phyloP scores from a whole-genome alignment of 768 basidiomycete genomes.

The Tremella mesenterica region DNA sequence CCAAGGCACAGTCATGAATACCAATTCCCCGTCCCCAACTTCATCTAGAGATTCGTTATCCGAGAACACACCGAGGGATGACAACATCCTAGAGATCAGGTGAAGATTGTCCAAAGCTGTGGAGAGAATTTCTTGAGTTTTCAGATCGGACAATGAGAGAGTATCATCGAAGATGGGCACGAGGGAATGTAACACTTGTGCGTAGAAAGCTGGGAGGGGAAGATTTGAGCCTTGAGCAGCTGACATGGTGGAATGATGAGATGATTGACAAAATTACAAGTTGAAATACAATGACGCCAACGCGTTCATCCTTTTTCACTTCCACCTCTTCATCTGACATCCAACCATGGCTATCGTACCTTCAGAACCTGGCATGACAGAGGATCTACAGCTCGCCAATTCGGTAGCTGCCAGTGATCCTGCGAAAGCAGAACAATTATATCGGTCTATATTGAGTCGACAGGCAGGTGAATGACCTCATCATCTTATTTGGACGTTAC shows the following conservation, averaged over 20 bases:
- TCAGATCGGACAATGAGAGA: slow-evolving; percentile 23
- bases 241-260: background rate
- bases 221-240: slow-evolving; percentile 11
- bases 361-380: slow-evolving; percentile 4
- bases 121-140: slow-evolving; percentile 21
- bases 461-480: slow-evolving; percentile 39
- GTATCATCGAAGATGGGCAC: slow-evolving; percentile 37
- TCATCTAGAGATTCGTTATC: slow-evolving; percentile 44
- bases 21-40: slow-evolving; percentile 38
- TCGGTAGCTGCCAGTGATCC: slow-evolving; percentile 50
- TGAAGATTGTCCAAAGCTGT: slow-evolving; percentile 29
- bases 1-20: slow-evolving; percentile 42
- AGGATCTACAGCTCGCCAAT: slow-evolving; percentile 53
- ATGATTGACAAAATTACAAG: background rate
- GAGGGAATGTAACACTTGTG: slow-evolving; percentile 28
- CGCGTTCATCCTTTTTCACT: slow-evolving; percentile 1
- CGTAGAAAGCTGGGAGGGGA: slow-evolving; percentile 35
- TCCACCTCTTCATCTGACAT: background rate
- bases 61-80: slow-evolving; percentile 42
- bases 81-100: slow-evolving; percentile 34
- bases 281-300: background rate
- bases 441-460: slow-evolving; percentile 57
- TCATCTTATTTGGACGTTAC: background rate
- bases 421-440: slow-evolving; percentile 61
- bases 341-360: slow-evolving; percentile 11